These are phyloP conservation scores for Cucurbita pepo DNA, from an alignment of 306 rosid genomes.

Conservation along the genomic window DNA sequence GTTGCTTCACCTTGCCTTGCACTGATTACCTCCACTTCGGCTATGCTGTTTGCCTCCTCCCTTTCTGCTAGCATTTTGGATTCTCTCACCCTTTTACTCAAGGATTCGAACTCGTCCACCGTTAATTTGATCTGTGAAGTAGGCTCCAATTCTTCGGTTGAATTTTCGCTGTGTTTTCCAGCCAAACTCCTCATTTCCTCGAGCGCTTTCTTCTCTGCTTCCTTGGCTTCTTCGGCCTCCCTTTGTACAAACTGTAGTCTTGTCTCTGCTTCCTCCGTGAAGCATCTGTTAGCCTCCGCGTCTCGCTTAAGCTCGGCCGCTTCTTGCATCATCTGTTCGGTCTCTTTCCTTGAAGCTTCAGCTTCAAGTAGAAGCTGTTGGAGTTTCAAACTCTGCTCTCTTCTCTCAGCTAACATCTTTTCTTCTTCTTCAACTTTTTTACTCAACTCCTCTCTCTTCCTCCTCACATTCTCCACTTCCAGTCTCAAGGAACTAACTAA, in stretches of 20 bases:
- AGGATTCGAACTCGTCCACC: conserved; percentile 26
- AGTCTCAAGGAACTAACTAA: conserved; percentile 25
- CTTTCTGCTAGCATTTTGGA: conserved; percentile 29
- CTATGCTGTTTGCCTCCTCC: conserved; percentile 31
- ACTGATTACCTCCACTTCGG: conserved; percentile 21
- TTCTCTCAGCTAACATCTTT: not conserved
- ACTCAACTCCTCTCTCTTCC: conserved; percentile 17
- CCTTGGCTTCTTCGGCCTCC: conserved; percentile 50
- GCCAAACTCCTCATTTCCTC: conserved; percentile 33
- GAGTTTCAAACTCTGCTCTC: conserved; percentile 11
- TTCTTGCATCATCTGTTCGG: conserved; percentile 31
- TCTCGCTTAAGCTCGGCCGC: conserved; percentile 27
- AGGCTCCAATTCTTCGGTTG: too few relatives aligned
- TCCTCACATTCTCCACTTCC: conserved; percentile 43
- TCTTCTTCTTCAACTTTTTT: conserved; percentile 23
- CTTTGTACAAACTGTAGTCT: conserved; percentile 21
- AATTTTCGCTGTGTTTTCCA: conserved; percentile 7
- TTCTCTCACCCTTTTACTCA: conserved; percentile 33
- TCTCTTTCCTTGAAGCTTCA: conserved; percentile 32
- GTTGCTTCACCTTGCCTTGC: conserved; percentile 30
- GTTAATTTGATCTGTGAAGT: conserved; percentile 22
- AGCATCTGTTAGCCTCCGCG: conserved; percentile 22
- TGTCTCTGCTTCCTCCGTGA: conserved; percentile 29
- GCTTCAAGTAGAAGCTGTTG: conserved; percentile 25
- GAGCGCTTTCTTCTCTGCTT: conserved; percentile 35